A percentile compares a stretch with the other conserved stretches of the same genome.
Evolutionary conservation across 176 grass and related monocot genomes (phyloP).

Genomic region (Leersia perrieri): DNA sequence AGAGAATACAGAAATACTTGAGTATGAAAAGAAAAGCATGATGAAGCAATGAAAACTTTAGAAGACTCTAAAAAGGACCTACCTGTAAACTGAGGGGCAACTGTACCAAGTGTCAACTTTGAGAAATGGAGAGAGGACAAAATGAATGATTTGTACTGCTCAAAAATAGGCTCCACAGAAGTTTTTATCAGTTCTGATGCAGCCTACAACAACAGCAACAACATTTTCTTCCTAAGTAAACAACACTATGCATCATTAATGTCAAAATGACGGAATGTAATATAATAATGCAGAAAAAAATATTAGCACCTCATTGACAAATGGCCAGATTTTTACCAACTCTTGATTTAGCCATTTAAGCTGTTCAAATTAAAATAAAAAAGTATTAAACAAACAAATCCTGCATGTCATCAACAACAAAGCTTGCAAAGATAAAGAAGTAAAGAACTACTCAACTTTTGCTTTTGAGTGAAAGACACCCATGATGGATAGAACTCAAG

Average conservation of each 20-base stretch:
- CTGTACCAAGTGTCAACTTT: conserved; percentile 97
- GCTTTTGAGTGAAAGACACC: conserved; percentile 83
- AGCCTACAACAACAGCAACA: conserved; percentile 61
- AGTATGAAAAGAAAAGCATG: conserved; percentile 22
- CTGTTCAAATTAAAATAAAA: conserved; percentile 40
- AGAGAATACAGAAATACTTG: not conserved
- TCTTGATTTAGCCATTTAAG: conserved; percentile 94
- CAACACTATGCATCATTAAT: conserved; percentile 29
- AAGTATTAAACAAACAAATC: conserved; percentile 41
- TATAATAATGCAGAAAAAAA: conserved; percentile 28
- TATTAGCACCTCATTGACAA: conserved; percentile 64
- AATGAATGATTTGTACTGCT: conserved; percentile 92
- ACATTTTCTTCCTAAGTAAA: conserved; percentile 25
- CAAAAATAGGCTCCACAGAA: conserved; percentile 91
- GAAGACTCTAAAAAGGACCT: not conserved
- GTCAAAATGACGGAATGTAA: conserved; percentile 16
- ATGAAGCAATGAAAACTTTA: not conserved
- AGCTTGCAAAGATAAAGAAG: conserved; percentile 5
- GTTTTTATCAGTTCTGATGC: conserved; percentile 93
- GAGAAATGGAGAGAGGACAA: conserved; percentile 85
- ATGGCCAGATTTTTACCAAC: conserved; percentile 89
- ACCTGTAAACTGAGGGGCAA: conserved; percentile 99
- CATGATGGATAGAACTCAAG: conserved; percentile 87
- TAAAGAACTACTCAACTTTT: conserved; percentile 77
- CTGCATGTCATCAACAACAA: not conserved